phyloP scores from a whole-genome alignment of 345 rosid species.

The Limnanthes douglasii region DNA sequence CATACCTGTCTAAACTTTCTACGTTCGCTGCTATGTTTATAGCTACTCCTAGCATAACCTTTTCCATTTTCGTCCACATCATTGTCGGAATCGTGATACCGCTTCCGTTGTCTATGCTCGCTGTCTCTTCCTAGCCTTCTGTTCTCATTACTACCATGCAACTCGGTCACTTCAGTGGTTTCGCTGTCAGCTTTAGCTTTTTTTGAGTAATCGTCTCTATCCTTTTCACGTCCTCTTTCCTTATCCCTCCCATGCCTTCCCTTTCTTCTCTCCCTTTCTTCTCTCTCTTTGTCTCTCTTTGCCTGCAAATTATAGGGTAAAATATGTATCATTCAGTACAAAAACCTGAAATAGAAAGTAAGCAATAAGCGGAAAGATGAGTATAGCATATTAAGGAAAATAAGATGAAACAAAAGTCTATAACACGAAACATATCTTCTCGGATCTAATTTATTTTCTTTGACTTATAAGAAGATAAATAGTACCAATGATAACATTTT shows the following conservation, averaged over 20 bases:
- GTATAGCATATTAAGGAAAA: neutral
- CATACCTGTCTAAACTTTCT: constrained; percentile 44
- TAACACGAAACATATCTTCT: neutral
- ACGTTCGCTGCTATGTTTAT: constrained; percentile 34
- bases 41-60: constrained; percentile 32
- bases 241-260: constrained; percentile 53
- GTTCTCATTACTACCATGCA: constrained; percentile 20
- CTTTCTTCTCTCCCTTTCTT: constrained; percentile 51
- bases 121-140: constrained; percentile 46
- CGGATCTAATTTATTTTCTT: neutral
- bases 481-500: no score
- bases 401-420: neutral
- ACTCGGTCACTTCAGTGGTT: constrained; percentile 23
- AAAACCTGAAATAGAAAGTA: neutral
- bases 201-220: constrained; percentile 31
- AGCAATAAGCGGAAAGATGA: neutral
- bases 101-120: constrained; percentile 42
- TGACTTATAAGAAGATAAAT: no score
- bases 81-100: constrained; percentile 31
- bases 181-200: constrained; percentile 34
- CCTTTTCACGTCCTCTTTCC: constrained; percentile 49
- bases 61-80: constrained; percentile 35
- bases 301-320: constrained; percentile 32
- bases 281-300: constrained; percentile 53
- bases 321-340: no score